These are phyloP conservation scores for Psilocybe sp. DNA, from an alignment of 768 basidiomycete genomes.

Conservation along the genomic window DNA sequence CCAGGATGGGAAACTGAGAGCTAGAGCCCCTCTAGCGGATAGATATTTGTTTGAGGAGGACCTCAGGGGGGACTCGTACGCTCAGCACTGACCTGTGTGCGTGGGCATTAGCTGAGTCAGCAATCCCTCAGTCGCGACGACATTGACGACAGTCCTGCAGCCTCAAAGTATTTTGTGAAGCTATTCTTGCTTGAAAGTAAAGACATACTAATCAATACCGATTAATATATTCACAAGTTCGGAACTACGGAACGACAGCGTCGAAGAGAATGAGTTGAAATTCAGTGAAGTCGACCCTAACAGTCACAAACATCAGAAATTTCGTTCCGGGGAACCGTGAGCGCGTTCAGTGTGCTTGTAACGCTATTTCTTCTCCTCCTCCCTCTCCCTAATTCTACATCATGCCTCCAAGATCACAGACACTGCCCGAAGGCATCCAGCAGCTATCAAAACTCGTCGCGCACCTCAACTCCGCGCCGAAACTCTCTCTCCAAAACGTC, in stretches of 20 bases:
- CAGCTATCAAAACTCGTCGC: constrained; percentile 50
- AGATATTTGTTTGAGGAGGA: constrained; percentile 10
- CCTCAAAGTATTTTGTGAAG: too few relatives aligned
- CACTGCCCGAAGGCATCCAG: constrained; percentile 18
- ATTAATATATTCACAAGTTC: too few relatives aligned
- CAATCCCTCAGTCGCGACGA: too few relatives aligned
- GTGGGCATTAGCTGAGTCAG: too few relatives aligned
- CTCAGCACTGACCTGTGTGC: too few relatives aligned
- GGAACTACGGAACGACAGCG: too few relatives aligned
- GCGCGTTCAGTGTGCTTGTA: neutral
- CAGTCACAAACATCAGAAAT: constrained; percentile 7
- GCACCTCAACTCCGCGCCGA: constrained; percentile 48
- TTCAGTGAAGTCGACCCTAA: neutral
- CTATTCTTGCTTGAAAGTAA: too few relatives aligned
- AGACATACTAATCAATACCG: too few relatives aligned
- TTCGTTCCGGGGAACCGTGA: neutral
- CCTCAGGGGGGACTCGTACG: neutral
- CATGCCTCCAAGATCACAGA: constrained; percentile 17
- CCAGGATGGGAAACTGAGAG: constrained; percentile 12
- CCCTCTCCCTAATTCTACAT: neutral
- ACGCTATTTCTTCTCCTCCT: neutral
- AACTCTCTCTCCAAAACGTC: constrained; percentile 45
- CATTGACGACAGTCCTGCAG: too few relatives aligned
- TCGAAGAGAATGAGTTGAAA: too few relatives aligned
- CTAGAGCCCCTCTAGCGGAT: neutral